Evolutionary conservation across 192 early-diverging fungal genomes (phyloP).

Genomic region (Rhizophagus clarus): DNA sequence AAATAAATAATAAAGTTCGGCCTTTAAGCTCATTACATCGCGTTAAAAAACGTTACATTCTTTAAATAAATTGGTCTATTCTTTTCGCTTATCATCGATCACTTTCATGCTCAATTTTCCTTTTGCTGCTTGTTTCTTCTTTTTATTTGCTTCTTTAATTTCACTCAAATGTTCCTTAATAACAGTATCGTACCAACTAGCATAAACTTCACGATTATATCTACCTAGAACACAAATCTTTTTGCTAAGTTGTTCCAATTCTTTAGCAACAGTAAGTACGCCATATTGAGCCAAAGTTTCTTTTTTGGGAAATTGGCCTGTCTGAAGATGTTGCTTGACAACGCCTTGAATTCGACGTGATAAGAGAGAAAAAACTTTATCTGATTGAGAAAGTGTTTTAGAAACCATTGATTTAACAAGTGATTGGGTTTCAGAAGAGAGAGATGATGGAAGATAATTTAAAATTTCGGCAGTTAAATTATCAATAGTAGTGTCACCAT

Average conservation of each 20-base stretch:
- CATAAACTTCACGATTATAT: conserved; percentile 46
- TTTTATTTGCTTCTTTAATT: conserved; percentile 1
- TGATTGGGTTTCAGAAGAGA: conserved; percentile 19
- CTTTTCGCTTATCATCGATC: neutral
- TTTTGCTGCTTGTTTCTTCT: conserved; percentile 10
- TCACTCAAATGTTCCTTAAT: conserved; percentile 28
- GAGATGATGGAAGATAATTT: conserved; percentile 9
- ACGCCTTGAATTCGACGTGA: conserved; percentile 40
- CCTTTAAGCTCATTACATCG: no score
- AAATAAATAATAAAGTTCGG: no score
- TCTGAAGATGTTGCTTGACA: conserved; percentile 37
- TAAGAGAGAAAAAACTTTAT: conserved; percentile 43
- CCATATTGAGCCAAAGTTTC: conserved; percentile 42
- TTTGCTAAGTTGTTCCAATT: conserved; percentile 34
- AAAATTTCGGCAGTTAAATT: conserved; percentile 39
- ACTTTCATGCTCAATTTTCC: neutral
- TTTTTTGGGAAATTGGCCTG: conserved; percentile 33
- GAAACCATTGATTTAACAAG: conserved; percentile 47
- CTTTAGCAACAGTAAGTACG: conserved; percentile 31
- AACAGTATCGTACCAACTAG: conserved; percentile 36
- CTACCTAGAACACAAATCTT: conserved; percentile 34
- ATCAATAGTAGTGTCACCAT: conserved; percentile 35
- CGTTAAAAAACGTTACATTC: no score
- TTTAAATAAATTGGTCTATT: no score
- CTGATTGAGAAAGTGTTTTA: conserved; percentile 46